Base-by-base conservation (phyloP, 495 filamentous ascomycete genomes). In the Pseudevernia furfuracea region DNA sequence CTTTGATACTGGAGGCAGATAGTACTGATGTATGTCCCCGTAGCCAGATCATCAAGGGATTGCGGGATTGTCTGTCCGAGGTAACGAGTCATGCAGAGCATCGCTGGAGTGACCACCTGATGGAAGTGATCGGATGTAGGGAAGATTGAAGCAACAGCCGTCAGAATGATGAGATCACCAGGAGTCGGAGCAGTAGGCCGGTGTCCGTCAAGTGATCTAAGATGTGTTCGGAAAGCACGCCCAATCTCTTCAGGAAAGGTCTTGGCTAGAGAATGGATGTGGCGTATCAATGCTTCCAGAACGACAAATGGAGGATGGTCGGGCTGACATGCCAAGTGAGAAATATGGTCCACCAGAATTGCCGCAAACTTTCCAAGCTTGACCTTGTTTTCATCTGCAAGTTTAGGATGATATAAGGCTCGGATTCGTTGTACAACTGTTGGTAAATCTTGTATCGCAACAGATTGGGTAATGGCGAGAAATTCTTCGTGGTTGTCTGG, bases 91-190 rank as follows among this genome's bases (percentile, higher is more conserved):
- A 97, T 88, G 59, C 81, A 83, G 10, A 97, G 82, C 71, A 89
- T 88, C 2, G 93, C 89, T 0, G 94, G 94, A 7, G 94, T 97
- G 57, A 89, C 85, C 21, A 97, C 88, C 62, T 91, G 87, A 68
- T 97, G 94, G 74, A 97, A 97, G 73, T 96, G 91, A 75, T 99
- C 94, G 0, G 90, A 96, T 0, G 95, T 96, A 8, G 95, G 91
- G 73, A 95, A 99, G 64, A 93, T 89, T 11, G 86, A 84, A 37
- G 84, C 84, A 67, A 97, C 83, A 0, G 91, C 91, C 1, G 90
- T 92, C 46, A 99, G 76, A 34, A 96, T 73, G 14, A 92, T 73
- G 30, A 97, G 79, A 71, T 97, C 92, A 5, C 90, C 89, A 14
- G 87, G 80, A 3, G 79, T 84, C 15, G 88, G 84, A 23, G 77